Evolutionary conservation across 2,329 filamentous ascomycete species (phyloP).

Genomic region (Ceratocystis diversiconidia): DNA sequence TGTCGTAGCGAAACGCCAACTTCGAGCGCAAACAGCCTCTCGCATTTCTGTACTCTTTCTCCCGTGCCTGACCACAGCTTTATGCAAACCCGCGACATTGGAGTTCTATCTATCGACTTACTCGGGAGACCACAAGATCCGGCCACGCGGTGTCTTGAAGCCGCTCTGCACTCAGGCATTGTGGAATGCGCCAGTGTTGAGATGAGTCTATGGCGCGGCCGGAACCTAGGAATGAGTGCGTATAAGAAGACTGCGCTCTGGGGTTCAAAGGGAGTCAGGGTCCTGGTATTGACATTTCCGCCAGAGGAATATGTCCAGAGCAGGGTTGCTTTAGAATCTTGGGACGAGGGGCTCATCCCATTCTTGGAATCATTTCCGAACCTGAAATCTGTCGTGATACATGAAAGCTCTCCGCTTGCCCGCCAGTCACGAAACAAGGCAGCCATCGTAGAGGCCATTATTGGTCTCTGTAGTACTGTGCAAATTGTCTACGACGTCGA

Average conservation of each 20-base stretch:
- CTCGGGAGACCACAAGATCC: background rate
- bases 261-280: background rate
- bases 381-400: conserved; percentile 19
- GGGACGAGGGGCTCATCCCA: conserved; percentile 13
- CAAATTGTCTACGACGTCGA: conserved; percentile 3
- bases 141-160: background rate
- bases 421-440: background rate
- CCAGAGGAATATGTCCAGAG: background rate
- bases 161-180: background rate
- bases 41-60: background rate
- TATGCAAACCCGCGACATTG: background rate
- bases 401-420: conserved; percentile 12
- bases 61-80: background rate
- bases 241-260: conserved; percentile 3
- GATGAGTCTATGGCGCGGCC: background rate
- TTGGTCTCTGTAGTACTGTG: background rate
- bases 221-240: background rate
- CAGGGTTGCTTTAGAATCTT: background rate
- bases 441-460: conserved; percentile 1
- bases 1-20: too few species aligned
- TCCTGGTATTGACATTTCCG: background rate
- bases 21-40: too few species aligned
- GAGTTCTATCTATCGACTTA: background rate
- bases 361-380: conserved; percentile 20
- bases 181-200: background rate